Base-by-base conservation (phyloP, 2,329 filamentous ascomycete species). In the Plenodomus lindquistii region DNA sequence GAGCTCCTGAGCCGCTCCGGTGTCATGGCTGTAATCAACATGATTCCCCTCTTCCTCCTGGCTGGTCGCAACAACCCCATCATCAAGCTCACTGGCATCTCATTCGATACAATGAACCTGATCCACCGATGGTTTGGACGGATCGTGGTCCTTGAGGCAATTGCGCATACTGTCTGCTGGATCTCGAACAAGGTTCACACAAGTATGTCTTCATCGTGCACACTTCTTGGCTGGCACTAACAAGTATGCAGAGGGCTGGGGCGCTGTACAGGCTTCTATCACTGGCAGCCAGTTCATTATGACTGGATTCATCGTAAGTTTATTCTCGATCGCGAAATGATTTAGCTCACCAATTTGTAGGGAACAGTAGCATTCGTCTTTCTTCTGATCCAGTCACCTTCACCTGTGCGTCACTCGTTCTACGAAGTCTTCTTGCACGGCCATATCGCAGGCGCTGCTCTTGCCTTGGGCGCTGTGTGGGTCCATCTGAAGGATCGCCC, bases 81-180 rank as follows among this genome's bases (percentile, higher is more conserved):
- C 56, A 90, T 92, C 66, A 78, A 78, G 52, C 76, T 88, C 57
- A 79, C 89, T 44, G 84, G 85, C 52, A 85, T 92, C 55, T 89
- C 86, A 3, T 93, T 91, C 70, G 88, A 93, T 70, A 90, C 87
- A 1, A 91, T 89, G 79, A 93, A 92, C 75, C 74, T 93, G 52
- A 78, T 92, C 48, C 88, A 93, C 72, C 83, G 89, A 53, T 92
- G 88, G 88, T 81, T 91, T 54, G 88, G 88, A 60, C 84, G 88
- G 34, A 89, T 91, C 50, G 86, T 88, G 20, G 80, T 87, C 16
- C 73, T 89, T 13, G 87, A 93, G 69, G 79, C 85, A 9, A 59
- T 91, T 35, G 76, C 81, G 22, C 88, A 92, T 72, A 84, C 82
- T 1, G 65, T 84, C 34, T 81, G 85, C 42, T 89, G 79, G 72